Evolutionary conservation across 257 asterid genomes (phyloP), one percentile per base, ranked within the genome.

Genomic region (Primulina huaijiensis): DNA sequence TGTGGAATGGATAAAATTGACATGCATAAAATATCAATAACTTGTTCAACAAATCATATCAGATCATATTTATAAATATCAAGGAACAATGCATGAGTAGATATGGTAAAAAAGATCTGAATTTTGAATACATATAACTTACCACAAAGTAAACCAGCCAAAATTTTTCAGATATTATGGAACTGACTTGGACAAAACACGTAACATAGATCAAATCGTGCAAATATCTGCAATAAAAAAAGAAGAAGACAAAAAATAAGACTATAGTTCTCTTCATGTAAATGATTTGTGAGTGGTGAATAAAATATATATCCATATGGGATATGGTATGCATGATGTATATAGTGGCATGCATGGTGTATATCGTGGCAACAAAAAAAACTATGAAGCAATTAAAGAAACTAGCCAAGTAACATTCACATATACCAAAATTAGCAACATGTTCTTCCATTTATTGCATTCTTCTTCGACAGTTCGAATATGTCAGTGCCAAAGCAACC

Each of bases 151-250:
- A 94, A 72, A 82, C 77, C 82, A 82, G 89, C 96, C 96, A 89
- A 79, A 90, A 89, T 79, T 86, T 91, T 68, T 80, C 97, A 11
- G 97, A 94, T 73, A 94, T 74, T 77, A 90, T 84, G 78, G 97
- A 84, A 55, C 89, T 75, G 68, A 94, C 83, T 78, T 94, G 99
- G 69, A 94, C 97, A 68, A 94, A 91, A 74, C 95, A 82, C 12
- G 97, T 91, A 33, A 94, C 80, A 81, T 94, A 94, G 86, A 94
- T 94, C 73, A 94, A 82, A 75, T 94, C 97, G 63, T 90, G 97
- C 77, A 87, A 72, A 76, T 90, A 93, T 72, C 99, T 90, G 99
- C 90, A 82, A 74, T 40, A 65, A 62, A 56, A 65, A 61, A 2
- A 6, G 33, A 2, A 6, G 33, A 43, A 3, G 16, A 35, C 25